phyloP scores from a whole-genome alignment of 1,139 yeast species.

The Kodamaea ohmeri region DNA sequence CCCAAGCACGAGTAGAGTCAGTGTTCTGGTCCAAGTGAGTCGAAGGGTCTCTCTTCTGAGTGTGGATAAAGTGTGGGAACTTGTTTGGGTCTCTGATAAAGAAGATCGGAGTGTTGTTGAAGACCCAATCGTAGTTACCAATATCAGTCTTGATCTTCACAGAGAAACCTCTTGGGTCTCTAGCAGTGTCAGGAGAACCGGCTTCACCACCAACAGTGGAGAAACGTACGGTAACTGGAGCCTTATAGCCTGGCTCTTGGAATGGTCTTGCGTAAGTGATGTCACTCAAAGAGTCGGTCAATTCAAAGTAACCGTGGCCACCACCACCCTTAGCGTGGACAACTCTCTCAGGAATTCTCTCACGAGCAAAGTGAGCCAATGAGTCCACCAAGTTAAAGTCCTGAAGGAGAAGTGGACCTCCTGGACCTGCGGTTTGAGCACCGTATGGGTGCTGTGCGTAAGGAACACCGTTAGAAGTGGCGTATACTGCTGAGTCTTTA shows the following conservation, averaged over 20 bases:
- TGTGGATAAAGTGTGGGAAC: conserved; percentile 57
- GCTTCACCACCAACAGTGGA: conserved; percentile 61
- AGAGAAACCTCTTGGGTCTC: conserved; percentile 62
- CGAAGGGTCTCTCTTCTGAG: conserved; percentile 75
- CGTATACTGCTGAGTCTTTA: conserved; percentile 24
- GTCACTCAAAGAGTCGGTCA: conserved; percentile 55
- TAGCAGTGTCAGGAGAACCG: conserved; percentile 55
- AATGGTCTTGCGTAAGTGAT: conserved; percentile 49
- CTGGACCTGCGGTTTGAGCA: conserved; percentile 31
- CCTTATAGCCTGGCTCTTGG: conserved; percentile 46
- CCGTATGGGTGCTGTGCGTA: conserved; percentile 26
- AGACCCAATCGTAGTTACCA: conserved; percentile 61
- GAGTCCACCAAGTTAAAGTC: conserved; percentile 56
- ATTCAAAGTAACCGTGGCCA: conserved; percentile 59
- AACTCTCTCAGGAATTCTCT: conserved; percentile 61
- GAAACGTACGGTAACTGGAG: conserved; percentile 48
- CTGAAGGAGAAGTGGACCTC: conserved; percentile 57
- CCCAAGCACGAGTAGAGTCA: conserved; percentile 74
- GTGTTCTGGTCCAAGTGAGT: conserved; percentile 60
- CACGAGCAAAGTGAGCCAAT: conserved; percentile 60
- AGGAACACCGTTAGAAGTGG: conserved; percentile 31
- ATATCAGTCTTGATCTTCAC: conserved; percentile 57
- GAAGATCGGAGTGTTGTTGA: conserved; percentile 59
- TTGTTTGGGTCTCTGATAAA: conserved; percentile 59
- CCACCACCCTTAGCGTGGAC: conserved; percentile 69